These are phyloP conservation scores for Fagopyrum tataricum DNA, from an alignment of 148 eudicot genomes.

Conservation along the genomic window DNA sequence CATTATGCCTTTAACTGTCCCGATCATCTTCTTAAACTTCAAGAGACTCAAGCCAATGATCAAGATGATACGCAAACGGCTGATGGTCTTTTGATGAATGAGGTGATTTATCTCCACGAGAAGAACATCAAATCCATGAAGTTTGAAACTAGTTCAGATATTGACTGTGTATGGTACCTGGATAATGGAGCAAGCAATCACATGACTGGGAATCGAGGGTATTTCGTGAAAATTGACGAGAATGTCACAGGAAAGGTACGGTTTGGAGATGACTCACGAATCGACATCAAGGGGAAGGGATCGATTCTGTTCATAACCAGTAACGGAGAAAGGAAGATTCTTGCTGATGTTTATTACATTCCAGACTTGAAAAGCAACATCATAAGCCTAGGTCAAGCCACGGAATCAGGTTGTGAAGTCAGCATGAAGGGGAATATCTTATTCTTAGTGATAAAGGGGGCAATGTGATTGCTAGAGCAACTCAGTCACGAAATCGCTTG, in stretches of 20 bases:
- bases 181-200: conserved; percentile 19
- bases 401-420: not conserved
- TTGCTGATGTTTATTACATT: conserved; percentile 8
- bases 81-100: conserved; percentile 2
- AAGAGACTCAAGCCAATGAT: conserved; percentile 1
- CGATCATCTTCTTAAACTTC: not conserved
- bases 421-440: not conserved
- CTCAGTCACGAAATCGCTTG: conserved; percentile 1
- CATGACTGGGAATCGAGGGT: conserved; percentile 8
- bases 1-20: conserved; percentile 6
- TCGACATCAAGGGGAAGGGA: conserved; percentile 14
- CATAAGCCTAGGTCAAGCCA: conserved; percentile 11
- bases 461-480: not conserved
- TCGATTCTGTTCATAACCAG: not conserved
- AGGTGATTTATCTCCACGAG: not conserved
- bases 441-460: not conserved
- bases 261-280: conserved; percentile 17
- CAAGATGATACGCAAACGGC: not conserved
- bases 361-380: conserved; percentile 8
- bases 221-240: conserved; percentile 13
- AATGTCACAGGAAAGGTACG: conserved; percentile 6
- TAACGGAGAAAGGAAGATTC: not conserved
- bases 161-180: conserved; percentile 14
- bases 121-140: not conserved
- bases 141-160: not conserved